phyloP scores from a whole-genome alignment of 2,329 filamentous ascomycete species.

The Claviceps paspali region DNA sequence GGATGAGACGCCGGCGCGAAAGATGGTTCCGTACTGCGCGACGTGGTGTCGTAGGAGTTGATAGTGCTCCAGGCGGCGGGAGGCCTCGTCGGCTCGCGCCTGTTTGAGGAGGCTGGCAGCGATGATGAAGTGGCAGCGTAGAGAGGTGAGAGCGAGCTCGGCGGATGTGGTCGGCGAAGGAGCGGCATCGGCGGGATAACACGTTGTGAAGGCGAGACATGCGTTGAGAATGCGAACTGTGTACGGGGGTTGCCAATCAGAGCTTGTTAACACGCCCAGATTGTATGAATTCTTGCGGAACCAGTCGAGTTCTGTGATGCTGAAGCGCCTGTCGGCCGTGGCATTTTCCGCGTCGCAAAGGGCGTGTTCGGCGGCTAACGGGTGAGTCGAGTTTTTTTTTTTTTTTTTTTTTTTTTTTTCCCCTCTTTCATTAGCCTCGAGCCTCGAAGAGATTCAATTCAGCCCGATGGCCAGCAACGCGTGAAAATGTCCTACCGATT shows the following conservation, averaged over 20 bases:
- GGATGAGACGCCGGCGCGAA: not conserved
- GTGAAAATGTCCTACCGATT: slow-evolving; percentile 22
- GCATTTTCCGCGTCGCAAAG: slow-evolving; percentile 21
- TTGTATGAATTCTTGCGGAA: slow-evolving; percentile 76
- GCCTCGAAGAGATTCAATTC: no score
- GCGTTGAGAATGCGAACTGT: slow-evolving; percentile 40
- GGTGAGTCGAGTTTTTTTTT: not conserved
- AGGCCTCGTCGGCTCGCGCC: slow-evolving; percentile 8
- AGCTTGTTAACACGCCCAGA: slow-evolving; percentile 46
- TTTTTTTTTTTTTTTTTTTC: no score
- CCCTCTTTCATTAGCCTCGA: no score
- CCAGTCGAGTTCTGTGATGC: slow-evolving; percentile 58
- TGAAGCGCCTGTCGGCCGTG: slow-evolving; percentile 37
- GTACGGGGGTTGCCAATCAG: slow-evolving; percentile 35
- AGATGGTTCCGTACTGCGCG: slow-evolving; percentile 9
- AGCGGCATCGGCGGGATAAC: slow-evolving; percentile 29
- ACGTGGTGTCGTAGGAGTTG: slow-evolving; percentile 44
- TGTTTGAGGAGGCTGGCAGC: slow-evolving; percentile 21
- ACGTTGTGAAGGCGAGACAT: slow-evolving; percentile 35
- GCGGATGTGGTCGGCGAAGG: not conserved
- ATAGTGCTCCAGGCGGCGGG: slow-evolving; percentile 46
- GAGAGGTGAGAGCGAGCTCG: slow-evolving; percentile 25
- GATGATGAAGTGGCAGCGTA: slow-evolving; percentile 58
- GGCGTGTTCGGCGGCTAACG: slow-evolving; percentile 14
- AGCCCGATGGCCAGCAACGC: no score